phyloP scores from a whole-genome alignment of 192 early-diverging fungal genomes.

The Dissophora globulifera region DNA sequence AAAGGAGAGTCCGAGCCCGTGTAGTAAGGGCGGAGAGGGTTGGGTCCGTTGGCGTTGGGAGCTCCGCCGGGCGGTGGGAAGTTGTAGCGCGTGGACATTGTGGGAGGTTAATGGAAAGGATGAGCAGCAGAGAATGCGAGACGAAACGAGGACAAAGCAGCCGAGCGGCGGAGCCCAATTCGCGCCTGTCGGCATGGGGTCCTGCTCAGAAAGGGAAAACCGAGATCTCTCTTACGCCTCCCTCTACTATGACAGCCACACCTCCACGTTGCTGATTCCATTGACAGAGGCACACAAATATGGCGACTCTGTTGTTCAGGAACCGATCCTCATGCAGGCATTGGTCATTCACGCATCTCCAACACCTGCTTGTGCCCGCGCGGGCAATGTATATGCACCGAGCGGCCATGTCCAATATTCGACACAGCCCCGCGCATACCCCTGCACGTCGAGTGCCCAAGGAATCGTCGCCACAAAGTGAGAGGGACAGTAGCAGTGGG shows the following conservation, averaged over 20 bases:
- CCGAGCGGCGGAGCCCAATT: no score
- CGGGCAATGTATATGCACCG: no score
- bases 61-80: slow-evolving; percentile 45
- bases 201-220: slow-evolving; percentile 17
- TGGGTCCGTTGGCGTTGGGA: slow-evolving; percentile 36
- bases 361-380: background rate
- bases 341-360: slow-evolving; percentile 7
- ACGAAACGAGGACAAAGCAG: no score
- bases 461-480: no score
- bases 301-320: background rate
- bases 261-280: no score
- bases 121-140: background rate
- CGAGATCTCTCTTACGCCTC: background rate
- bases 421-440: background rate
- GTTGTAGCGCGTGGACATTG: slow-evolving; percentile 40
- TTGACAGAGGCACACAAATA: no score
- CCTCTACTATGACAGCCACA: no score
- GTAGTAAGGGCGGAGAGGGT: slow-evolving; percentile 49
- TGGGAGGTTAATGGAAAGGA: background rate
- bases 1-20: slow-evolving; percentile 39
- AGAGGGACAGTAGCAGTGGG: no score
- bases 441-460: background rate
- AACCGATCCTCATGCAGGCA: background rate
- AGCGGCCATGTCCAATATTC: no score
- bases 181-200: background rate